Evolutionary conservation across 768 basidiomycete genomes (phyloP).

Genomic region (Leccinum subgranulosum): DNA sequence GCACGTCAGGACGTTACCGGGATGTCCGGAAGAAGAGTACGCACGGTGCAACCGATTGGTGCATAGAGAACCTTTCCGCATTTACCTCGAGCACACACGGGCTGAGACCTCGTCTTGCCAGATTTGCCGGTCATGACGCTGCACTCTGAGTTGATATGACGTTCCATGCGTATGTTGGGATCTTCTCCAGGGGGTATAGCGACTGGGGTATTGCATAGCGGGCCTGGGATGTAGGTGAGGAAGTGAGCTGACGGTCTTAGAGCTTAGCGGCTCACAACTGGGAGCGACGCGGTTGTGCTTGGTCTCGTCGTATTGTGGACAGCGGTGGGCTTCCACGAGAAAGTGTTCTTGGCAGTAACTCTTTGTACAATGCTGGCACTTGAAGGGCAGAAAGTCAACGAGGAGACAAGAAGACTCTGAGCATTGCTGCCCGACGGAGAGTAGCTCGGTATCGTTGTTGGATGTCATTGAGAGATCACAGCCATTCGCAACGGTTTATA

Average conservation of each 20-base stretch:
- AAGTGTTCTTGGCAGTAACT: slow-evolving; percentile 81
- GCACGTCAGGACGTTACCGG: not conserved
- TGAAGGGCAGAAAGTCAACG: slow-evolving; percentile 84
- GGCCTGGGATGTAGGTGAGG: slow-evolving; percentile 43
- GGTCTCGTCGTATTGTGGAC: slow-evolving; percentile 66
- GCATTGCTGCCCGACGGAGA: slow-evolving; percentile 71
- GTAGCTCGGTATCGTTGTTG: slow-evolving; percentile 48
- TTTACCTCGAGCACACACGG: slow-evolving; percentile 55
- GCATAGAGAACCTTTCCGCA: slow-evolving; percentile 75
- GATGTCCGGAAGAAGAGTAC: slow-evolving; percentile 22
- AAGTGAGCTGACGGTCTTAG: not conserved
- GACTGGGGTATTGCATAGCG: slow-evolving; percentile 73
- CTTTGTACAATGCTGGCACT: slow-evolving; percentile 73
- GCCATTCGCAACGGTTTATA: slow-evolving; percentile 14
- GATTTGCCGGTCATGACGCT: slow-evolving; percentile 64
- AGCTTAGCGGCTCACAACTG: slow-evolving; percentile 48
- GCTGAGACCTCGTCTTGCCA: slow-evolving; percentile 45
- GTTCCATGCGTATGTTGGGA: slow-evolving; percentile 79
- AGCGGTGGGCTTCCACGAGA: slow-evolving; percentile 62
- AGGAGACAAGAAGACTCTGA: slow-evolving; percentile 61
- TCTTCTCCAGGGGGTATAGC: slow-evolving; percentile 75
- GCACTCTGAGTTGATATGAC: slow-evolving; percentile 65
- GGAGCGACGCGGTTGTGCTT: slow-evolving; percentile 76
- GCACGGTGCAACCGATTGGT: slow-evolving; percentile 71
- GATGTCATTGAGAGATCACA: slow-evolving; percentile 3